Conservation (phyloP, 371 early-diverging fungal genomes). For the Syncephalastrum monosporum region DNA sequence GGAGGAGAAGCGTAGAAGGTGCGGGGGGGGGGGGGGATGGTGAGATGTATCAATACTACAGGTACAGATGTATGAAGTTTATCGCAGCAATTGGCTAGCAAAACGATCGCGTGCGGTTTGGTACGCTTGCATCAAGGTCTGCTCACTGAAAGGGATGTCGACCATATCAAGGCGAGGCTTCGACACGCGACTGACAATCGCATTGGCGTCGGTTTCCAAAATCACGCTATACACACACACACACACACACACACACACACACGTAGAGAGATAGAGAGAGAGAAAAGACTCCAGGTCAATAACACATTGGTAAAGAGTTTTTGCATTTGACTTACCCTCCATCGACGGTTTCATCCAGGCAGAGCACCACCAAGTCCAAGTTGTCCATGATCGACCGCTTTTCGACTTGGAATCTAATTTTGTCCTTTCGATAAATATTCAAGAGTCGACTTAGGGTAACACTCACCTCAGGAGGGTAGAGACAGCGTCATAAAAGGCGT, state of each 20-base stretch:
- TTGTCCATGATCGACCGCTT: constrained; percentile 89
- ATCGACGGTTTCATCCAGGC: constrained; percentile 94
- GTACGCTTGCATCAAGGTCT: constrained; percentile 87
- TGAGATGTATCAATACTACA: constrained; percentile 53
- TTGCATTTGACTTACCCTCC: constrained; percentile 69
- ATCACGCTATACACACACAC: constrained; percentile 54
- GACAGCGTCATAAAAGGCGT: constrained; percentile 84
- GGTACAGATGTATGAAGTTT: constrained; percentile 13
- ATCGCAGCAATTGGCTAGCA: constrained; percentile 74
- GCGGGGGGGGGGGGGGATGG: neutral
- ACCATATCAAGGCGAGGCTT: constrained; percentile 78
- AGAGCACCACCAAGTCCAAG: constrained; percentile 87
- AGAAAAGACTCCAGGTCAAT: neutral
- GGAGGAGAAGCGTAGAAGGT: constrained; percentile 1
- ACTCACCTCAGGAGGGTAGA: constrained; percentile 77
- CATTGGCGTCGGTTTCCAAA: constrained; percentile 87
- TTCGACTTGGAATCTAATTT: constrained; percentile 80
- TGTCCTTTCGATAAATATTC: neutral
- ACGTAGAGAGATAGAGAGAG: too few species aligned
- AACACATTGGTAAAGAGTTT: neutral
- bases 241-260: neutral
- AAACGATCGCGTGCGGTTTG: constrained; percentile 89
- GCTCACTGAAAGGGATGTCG: constrained; percentile 88
- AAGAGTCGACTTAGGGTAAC: neutral
- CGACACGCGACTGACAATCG: constrained; percentile 89